phyloP scores from a whole-genome alignment of 2,329 filamentous ascomycete species.

The Alternaria triticina region DNA sequence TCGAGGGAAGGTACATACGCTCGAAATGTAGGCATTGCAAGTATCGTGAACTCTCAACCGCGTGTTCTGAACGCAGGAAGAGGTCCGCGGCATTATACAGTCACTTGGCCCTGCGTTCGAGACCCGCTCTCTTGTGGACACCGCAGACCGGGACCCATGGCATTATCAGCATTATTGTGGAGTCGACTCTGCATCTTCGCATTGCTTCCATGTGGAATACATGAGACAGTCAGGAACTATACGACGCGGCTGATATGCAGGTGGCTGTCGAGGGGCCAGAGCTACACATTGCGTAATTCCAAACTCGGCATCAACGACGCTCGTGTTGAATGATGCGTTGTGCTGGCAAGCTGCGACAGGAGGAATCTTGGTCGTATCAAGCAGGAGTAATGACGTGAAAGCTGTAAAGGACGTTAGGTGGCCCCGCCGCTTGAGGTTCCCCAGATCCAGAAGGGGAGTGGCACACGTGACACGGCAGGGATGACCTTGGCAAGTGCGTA shows the following conservation, averaged over 20 bases:
- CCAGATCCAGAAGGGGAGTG: neutral
- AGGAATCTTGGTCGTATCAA: neutral
- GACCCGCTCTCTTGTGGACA: neutral
- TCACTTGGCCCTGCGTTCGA: neutral
- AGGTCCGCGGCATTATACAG: neutral
- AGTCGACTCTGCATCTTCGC: neutral
- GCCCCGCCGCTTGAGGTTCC: neutral
- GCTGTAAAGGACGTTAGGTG: neutral
- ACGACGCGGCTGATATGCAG: neutral
- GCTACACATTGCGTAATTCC: neutral
- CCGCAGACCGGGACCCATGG: neutral
- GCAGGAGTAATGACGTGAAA: neutral
- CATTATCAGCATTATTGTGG: neutral
- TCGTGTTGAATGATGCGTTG: neutral
- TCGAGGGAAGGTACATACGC: neutral
- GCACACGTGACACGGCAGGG: slow-evolving; percentile 27
- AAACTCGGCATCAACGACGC: neutral
- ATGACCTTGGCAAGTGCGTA: slow-evolving; percentile 29
- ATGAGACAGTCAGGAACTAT: neutral
- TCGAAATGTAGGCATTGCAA: neutral
- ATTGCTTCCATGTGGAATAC: neutral
- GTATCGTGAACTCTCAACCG: neutral
- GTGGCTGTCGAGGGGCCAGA: neutral
- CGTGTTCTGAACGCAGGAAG: neutral
- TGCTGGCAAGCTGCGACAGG: neutral